phyloP scores from a whole-genome alignment of 2,329 filamentous ascomycete genomes.

The Cladosporium halotolerans region DNA sequence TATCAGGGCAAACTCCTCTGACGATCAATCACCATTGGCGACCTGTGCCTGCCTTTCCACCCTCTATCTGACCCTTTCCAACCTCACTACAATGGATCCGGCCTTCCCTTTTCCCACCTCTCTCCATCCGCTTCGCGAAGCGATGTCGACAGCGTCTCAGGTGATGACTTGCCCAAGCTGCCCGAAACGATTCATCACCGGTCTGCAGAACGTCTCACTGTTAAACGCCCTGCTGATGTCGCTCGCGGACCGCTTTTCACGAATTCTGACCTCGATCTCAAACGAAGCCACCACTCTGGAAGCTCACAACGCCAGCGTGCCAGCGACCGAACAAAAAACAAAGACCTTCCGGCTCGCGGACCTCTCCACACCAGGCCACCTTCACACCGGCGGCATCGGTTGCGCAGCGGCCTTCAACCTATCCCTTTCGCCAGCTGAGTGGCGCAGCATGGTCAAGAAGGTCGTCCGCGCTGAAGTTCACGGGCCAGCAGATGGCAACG shows the following conservation, averaged over 20 bases:
- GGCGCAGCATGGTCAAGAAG: conserved; percentile 38
- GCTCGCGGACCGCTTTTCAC: conserved; percentile 37
- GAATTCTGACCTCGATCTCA: conserved; percentile 36
- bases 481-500: conserved; percentile 27
- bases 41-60: conserved; percentile 40
- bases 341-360: conserved; percentile 42
- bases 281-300: conserved; percentile 30
- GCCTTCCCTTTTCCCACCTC: conserved; percentile 38
- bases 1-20: background rate
- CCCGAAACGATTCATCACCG: conserved; percentile 35
- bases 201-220: conserved; percentile 41
- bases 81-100: conserved; percentile 33
- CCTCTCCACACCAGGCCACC: conserved; percentile 31
- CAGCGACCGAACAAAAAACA: background rate
- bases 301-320: background rate
- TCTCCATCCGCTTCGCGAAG: conserved; percentile 36
- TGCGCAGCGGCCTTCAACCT: conserved; percentile 42
- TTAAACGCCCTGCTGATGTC: conserved; percentile 37
- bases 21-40: background rate
- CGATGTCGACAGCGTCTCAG: conserved; percentile 34
- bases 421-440: conserved; percentile 39
- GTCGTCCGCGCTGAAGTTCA: conserved; percentile 41
- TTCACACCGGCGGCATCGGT: conserved; percentile 38
- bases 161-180: conserved; percentile 39
- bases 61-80: conserved; percentile 40